phyloP scores from a whole-genome alignment of 257 asterid genomes.

The Solanum appendiculatum region DNA sequence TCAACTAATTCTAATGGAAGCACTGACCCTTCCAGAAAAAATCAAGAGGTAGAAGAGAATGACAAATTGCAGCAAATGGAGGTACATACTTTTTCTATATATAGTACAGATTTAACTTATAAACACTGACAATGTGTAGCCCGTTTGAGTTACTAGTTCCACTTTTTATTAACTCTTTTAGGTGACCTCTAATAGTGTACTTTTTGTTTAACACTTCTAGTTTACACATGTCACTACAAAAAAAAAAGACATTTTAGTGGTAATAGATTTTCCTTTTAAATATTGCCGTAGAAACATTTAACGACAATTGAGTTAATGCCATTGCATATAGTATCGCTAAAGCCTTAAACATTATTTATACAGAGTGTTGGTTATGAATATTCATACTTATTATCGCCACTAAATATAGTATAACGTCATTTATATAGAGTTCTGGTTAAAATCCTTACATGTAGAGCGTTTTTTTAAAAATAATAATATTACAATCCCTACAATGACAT shows the following conservation, averaged over 20 bases:
- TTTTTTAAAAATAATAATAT: neutral
- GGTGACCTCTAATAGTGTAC: neutral
- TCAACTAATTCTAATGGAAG: slow-evolving; percentile 10
- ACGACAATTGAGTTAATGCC: too few species aligned
- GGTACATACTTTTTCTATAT: slow-evolving; percentile 25
- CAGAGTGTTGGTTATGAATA: neutral
- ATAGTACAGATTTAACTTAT: neutral
- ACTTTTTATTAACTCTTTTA: neutral
- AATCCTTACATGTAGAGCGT: neutral
- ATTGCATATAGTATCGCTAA: neutral
- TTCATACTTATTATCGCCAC: neutral
- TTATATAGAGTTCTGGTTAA: neutral
- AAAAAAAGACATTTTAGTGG: too few species aligned
- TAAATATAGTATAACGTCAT: neutral
- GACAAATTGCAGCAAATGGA: slow-evolving; percentile 87
- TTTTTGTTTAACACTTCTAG: neutral
- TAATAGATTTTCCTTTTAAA: neutral
- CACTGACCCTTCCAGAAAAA: slow-evolving; percentile 8
- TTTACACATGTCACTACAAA: neutral
- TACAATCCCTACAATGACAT: neutral
- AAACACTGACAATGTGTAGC: too few species aligned
- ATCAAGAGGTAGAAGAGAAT: slow-evolving; percentile 20
- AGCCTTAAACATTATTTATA: neutral
- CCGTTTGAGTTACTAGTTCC: neutral
- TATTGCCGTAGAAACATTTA: neutral